Evolutionary conservation across 1,139 yeast species (phyloP).

Genomic region (Pichia sp.): DNA sequence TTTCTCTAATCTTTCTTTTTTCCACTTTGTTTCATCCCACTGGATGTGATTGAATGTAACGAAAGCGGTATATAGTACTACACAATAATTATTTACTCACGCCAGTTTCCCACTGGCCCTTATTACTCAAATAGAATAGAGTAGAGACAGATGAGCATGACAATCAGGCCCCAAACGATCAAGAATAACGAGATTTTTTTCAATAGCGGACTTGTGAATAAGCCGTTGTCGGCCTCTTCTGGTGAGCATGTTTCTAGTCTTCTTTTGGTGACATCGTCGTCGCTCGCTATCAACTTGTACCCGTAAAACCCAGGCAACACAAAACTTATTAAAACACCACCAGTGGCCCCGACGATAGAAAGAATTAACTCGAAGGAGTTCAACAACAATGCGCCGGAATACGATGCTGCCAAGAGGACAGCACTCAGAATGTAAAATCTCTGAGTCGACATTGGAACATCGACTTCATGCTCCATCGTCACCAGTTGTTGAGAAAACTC

Average conservation of each 20-base stretch:
- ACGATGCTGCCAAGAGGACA: constrained; percentile 41
- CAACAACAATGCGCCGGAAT: constrained; percentile 42
- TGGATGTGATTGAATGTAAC: not conserved
- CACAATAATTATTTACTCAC: not conserved
- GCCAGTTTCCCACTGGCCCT: not conserved
- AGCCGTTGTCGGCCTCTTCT: constrained; percentile 19
- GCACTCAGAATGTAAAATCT: constrained; percentile 49
- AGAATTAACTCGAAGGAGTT: constrained; percentile 52
- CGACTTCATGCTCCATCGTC: constrained; percentile 12
- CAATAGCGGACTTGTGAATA: constrained; percentile 24
- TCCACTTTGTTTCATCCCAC: not conserved
- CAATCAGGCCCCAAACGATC: constrained; percentile 51
- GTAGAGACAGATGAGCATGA: constrained; percentile 48
- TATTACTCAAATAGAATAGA: constrained; percentile 23
- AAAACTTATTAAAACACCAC: constrained; percentile 56
- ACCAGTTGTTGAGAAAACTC: constrained; percentile 3
- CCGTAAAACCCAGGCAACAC: constrained; percentile 59
- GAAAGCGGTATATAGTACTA: not conserved
- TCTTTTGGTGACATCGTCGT: constrained; percentile 25
- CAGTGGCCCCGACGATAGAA: constrained; percentile 59
- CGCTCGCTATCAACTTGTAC: constrained; percentile 39
- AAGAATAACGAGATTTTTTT: constrained; percentile 44
- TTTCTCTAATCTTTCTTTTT: not conserved
- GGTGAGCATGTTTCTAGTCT: constrained; percentile 22
- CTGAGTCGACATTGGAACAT: constrained; percentile 48